Evolutionary conservation across 208 protist species (phyloP).

Genomic region (Herpetomonas tarakana): DNA sequence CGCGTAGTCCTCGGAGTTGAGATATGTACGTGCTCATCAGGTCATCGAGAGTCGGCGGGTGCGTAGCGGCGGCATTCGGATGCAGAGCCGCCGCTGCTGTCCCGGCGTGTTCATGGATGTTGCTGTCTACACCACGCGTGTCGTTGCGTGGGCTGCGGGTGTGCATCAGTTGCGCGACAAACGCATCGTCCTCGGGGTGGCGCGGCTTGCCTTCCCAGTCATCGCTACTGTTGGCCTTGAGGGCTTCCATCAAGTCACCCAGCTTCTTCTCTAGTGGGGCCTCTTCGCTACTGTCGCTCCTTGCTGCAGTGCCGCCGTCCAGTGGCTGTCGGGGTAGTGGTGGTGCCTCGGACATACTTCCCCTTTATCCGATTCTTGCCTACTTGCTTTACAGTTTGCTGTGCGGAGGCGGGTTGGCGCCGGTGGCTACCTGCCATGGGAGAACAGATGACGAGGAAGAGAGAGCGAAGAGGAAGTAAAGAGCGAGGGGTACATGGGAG

Average conservation of each 20-base stretch:
- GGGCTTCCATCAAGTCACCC: conserved; percentile 17
- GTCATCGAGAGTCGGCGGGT: conserved; percentile 14
- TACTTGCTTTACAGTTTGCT: too few relatives aligned
- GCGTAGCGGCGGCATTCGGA: background rate
- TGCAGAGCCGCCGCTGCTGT: too few relatives aligned
- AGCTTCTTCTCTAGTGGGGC: conserved; percentile 5
- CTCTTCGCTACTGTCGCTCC: too few relatives aligned
- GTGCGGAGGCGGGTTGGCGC: too few relatives aligned
- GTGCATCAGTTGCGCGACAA: background rate
- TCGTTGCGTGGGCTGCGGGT: background rate
- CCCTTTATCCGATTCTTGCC: too few relatives aligned
- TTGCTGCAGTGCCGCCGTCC: too few relatives aligned
- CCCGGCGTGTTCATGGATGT: background rate
- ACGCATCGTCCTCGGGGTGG: conserved; percentile 8
- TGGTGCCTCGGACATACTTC: too few relatives aligned
- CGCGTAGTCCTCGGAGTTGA: conserved; percentile 18
- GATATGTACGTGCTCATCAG: conserved; percentile 44
- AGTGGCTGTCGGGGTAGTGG: too few relatives aligned
- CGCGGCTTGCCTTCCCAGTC: conserved; percentile 38
- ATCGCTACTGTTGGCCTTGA: conserved; percentile 29
- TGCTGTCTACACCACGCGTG: background rate
- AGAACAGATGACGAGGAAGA: too few relatives aligned
- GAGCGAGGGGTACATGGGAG: too few relatives aligned
- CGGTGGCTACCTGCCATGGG: too few relatives aligned
- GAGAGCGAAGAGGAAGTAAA: too few relatives aligned